Conservation (phyloP, 2,329 filamentous ascomycete species). For the Pseudocercospora cruenta region DNA sequence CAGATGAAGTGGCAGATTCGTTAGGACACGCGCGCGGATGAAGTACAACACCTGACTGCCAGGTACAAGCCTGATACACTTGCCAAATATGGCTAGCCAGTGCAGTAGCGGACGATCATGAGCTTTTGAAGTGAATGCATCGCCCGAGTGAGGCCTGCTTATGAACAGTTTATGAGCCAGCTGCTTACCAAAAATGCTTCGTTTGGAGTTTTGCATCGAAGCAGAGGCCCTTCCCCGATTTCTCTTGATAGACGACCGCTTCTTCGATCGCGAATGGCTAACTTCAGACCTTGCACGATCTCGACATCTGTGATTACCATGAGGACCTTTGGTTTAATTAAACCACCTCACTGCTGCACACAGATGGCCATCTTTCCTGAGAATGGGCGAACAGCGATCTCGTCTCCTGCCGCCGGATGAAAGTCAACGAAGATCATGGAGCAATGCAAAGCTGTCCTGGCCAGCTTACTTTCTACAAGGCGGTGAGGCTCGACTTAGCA, state of each 20-base stretch:
- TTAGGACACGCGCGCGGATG: too few relatives aligned
- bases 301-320: neutral
- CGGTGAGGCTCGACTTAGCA: too few relatives aligned
- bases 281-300: neutral
- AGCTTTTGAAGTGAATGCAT: constrained; percentile 2
- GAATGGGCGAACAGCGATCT: too few relatives aligned
- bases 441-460: too few relatives aligned
- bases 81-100: neutral
- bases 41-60: neutral
- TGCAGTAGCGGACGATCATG: neutral
- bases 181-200: neutral
- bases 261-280: neutral
- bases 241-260: neutral
- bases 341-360: too few relatives aligned
- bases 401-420: too few relatives aligned
- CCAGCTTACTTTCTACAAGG: too few relatives aligned
- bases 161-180: neutral
- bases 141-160: neutral
- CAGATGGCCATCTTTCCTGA: too few relatives aligned
- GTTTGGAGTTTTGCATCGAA: neutral
- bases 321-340: too few relatives aligned
- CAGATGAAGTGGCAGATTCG: neutral
- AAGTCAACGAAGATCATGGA: too few relatives aligned
- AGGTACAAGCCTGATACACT: neutral
- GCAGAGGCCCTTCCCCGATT: neutral